Conservation (phyloP, 2,329 filamentous ascomycete genomes). For the Orbilia javanica region DNA sequence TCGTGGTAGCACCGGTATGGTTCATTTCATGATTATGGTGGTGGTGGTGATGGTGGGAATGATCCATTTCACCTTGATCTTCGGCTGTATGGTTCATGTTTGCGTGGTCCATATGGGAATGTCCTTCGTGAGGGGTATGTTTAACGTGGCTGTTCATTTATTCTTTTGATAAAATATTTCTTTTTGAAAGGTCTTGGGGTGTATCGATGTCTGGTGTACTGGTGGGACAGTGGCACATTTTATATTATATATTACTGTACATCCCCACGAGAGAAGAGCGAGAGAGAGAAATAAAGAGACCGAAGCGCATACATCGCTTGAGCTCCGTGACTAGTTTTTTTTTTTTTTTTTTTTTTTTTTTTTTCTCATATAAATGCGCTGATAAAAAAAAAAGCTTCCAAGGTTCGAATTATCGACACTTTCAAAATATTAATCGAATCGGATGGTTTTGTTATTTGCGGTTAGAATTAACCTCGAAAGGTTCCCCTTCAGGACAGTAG, state of each 20-base stretch:
- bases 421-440: no score
- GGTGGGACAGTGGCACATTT: neutral
- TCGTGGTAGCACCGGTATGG: neutral
- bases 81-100: conserved; percentile 3
- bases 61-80: neutral
- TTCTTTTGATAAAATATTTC: no score
- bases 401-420: neutral
- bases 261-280: no score
- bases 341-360: no score
- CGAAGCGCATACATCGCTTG: no score
- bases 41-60: conserved; percentile 5
- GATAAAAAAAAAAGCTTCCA: neutral
- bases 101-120: conserved; percentile 16
- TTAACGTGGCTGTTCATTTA: conserved; percentile 20
- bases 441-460: conserved; percentile 15
- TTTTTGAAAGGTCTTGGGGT: no score
- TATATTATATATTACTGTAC: no score
- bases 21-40: neutral
- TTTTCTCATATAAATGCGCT: no score
- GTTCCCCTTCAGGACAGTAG: neutral
- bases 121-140: conserved; percentile 14
- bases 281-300: no score
- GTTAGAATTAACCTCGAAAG: neutral
- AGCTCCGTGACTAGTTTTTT: conserved; percentile 2
- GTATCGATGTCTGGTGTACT: neutral